Percentiles rank a stretch among this genome's conserved stretches.
These are phyloP conservation scores for Ogataea pignaliae DNA, from an alignment of 805 yeast genomes.

Conservation along the genomic window DNA sequence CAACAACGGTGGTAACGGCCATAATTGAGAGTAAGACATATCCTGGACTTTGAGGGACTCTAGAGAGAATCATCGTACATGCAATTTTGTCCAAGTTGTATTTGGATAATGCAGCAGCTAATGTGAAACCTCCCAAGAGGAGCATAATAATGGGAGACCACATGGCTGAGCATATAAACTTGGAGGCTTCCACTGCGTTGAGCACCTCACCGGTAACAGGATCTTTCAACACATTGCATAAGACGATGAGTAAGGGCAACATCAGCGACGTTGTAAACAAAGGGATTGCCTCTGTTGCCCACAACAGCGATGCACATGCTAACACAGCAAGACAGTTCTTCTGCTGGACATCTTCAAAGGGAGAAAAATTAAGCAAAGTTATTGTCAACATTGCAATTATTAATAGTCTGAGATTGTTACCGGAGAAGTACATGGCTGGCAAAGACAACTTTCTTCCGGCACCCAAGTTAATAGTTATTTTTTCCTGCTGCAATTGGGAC, in stretches of 20 bases:
- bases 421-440: slow-evolving; percentile 35
- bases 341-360: slow-evolving; percentile 61
- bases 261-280: slow-evolving; percentile 82
- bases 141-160: slow-evolving; percentile 94
- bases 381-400: slow-evolving; percentile 47
- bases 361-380: slow-evolving; percentile 45
- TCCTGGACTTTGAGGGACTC: slow-evolving; percentile 84
- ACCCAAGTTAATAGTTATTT: slow-evolving; percentile 24
- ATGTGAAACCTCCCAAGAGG: slow-evolving; percentile 86
- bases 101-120: slow-evolving; percentile 92
- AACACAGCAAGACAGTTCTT: slow-evolving; percentile 80
- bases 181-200: slow-evolving; percentile 65
- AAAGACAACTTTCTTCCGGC: slow-evolving; percentile 25
- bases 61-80: slow-evolving; percentile 74
- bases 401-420: slow-evolving; percentile 38
- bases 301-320: slow-evolving; percentile 73
- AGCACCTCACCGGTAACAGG: slow-evolving; percentile 46
- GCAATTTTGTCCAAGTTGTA: slow-evolving; percentile 82
- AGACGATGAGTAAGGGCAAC: slow-evolving; percentile 77
- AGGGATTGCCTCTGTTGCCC: slow-evolving; percentile 97
- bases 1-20: slow-evolving; percentile 78
- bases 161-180: slow-evolving; percentile 79
- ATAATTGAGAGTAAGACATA: slow-evolving; percentile 73
- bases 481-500: slow-evolving; percentile 12
- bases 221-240: slow-evolving; percentile 63